Evolutionary conservation across 139 green algal species (phyloP).

Genomic region (Haematococcus lacustris): DNA sequence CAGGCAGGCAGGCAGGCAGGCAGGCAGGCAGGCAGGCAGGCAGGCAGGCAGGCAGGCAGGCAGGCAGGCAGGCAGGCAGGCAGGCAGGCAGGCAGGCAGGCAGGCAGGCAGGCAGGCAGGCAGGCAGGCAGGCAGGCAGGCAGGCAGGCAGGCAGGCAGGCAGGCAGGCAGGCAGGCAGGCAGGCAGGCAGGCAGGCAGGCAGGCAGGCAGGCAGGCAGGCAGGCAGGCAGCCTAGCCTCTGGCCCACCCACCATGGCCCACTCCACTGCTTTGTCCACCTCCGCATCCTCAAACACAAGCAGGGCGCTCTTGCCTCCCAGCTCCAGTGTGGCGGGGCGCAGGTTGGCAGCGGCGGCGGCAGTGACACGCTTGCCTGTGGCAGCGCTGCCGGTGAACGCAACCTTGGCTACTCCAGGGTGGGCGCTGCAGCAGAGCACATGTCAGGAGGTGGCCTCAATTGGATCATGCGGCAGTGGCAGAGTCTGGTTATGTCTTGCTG

Average conservation of each 20-base stretch:
- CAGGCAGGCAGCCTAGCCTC: no score
- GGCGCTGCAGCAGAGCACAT: conserved; percentile 22
- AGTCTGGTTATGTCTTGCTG: neutral
- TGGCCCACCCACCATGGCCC: conserved; percentile 68
- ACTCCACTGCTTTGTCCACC: conserved; percentile 83
- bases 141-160: no score
- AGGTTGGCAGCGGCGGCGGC: conserved; percentile 61
- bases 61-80: no score
- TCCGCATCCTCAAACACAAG: conserved; percentile 89
- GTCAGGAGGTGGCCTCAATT: neutral
- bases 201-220: no score
- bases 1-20: neutral
- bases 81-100: no score
- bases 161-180: no score
- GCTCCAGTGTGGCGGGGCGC: conserved; percentile 63
- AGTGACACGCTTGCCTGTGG: conserved; percentile 59
- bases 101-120: no score
- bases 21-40: no score
- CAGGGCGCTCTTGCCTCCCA: conserved; percentile 78
- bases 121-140: no score
- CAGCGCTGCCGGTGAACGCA: conserved; percentile 74
- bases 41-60: no score
- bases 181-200: no score
- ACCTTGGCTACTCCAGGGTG: conserved; percentile 75
- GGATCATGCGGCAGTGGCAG: neutral